Evolutionary conservation across 2,329 filamentous ascomycete species (phyloP).

Genomic region (Cladosporium austrohemisphaericum): DNA sequence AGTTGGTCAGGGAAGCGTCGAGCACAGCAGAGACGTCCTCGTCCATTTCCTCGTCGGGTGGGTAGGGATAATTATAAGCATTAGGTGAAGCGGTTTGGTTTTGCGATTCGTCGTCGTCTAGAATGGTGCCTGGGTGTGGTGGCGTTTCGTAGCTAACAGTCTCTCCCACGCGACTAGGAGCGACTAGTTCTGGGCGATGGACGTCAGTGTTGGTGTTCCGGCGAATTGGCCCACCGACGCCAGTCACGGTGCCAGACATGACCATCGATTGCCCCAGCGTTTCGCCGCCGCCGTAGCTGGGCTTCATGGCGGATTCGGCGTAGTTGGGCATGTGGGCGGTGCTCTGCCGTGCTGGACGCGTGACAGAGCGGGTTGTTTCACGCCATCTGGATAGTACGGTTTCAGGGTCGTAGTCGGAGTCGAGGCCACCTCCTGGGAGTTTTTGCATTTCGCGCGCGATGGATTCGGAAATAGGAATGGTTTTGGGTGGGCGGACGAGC

Average conservation of each 20-base stretch:
- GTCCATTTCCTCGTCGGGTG: slow-evolving; percentile 8
- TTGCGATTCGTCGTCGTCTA: slow-evolving; percentile 21
- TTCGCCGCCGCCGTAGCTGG: neutral
- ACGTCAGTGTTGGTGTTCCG: slow-evolving; percentile 6
- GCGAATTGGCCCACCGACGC: slow-evolving; percentile 26
- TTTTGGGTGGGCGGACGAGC: slow-evolving; percentile 32
- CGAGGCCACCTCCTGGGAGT: slow-evolving; percentile 16
- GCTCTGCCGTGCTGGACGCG: slow-evolving; percentile 18
- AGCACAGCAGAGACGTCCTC: slow-evolving; percentile 15
- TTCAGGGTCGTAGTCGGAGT: slow-evolving; percentile 28
- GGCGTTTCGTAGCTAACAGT: slow-evolving; percentile 29
- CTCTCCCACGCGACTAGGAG: neutral
- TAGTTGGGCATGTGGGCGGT: slow-evolving; percentile 5
- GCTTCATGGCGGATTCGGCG: slow-evolving; percentile 9
- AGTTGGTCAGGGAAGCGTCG: slow-evolving; percentile 13
- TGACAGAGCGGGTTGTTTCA: slow-evolving; percentile 23
- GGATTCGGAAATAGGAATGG: slow-evolving; percentile 35
- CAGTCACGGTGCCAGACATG: slow-evolving; percentile 27
- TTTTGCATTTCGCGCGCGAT: slow-evolving; percentile 29
- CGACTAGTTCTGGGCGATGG: neutral
- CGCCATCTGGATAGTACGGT: slow-evolving; percentile 29
- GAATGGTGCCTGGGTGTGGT: slow-evolving; percentile 26
- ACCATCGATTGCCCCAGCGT: slow-evolving; percentile 24
- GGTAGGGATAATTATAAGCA: slow-evolving; percentile 5
- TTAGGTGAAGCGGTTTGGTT: neutral